Evolutionary conservation across 257 asterid species (phyloP).

Genomic region (Plectranthus barbatus): DNA sequence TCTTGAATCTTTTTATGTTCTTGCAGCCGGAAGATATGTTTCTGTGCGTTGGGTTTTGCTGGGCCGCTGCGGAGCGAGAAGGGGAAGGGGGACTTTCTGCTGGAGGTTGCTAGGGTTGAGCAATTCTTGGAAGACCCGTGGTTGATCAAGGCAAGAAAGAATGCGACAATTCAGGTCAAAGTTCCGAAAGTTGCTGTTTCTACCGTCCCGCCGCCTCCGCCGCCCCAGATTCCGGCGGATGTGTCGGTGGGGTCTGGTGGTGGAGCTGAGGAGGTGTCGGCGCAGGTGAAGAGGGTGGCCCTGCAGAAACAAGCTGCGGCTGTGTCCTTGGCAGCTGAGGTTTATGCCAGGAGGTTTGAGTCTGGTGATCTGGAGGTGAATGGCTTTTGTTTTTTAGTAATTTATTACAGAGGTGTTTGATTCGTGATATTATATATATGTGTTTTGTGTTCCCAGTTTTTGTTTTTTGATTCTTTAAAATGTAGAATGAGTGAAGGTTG

Average conservation of each 20-base stretch:
- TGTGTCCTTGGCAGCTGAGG: conserved; percentile 79
- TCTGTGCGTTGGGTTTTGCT: conserved; percentile 72
- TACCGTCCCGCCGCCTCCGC: conserved; percentile 35
- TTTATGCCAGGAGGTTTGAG: conserved; percentile 69
- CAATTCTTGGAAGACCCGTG: conserved; percentile 82
- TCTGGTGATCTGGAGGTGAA: conserved; percentile 81
- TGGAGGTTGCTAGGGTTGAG: conserved; percentile 68
- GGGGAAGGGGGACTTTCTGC: conserved; percentile 51
- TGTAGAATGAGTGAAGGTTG: not conserved
- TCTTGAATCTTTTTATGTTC: conserved; percentile 19
- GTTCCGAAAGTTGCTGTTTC: conserved; percentile 71
- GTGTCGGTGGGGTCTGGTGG: conserved; percentile 29
- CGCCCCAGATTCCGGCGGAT: conserved; percentile 22
- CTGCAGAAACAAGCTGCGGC: conserved; percentile 92
- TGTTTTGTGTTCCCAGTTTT: not conserved
- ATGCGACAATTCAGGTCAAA: conserved; percentile 71
- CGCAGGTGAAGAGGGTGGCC: conserved; percentile 72
- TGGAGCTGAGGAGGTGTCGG: conserved; percentile 52
- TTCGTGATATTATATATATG: not conserved
- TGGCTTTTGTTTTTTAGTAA: not conserved
- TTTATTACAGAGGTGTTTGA: not conserved
- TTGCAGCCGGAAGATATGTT: conserved; percentile 87
- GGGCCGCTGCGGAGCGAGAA: conserved; percentile 47
- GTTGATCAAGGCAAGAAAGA: conserved; percentile 57
- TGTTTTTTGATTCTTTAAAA: not conserved